Percentiles rank a stretch among this genome's conserved stretches.
Evolutionary conservation across 495 filamentous ascomycete genomes (phyloP).

Genomic region (Cladorrhinum samala): DNA sequence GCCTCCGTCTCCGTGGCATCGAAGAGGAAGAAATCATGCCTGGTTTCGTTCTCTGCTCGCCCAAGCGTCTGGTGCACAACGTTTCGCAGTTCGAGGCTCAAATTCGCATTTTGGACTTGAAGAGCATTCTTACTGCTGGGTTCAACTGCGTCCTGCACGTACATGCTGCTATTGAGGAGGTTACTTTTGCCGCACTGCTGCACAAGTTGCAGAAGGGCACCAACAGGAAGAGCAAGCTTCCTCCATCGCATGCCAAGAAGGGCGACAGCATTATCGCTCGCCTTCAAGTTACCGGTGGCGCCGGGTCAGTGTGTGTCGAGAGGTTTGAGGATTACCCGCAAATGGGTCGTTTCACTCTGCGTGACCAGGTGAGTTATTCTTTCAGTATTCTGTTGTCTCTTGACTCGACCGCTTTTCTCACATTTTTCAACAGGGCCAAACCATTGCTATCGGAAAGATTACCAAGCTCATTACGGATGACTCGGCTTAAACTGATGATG

Average conservation of each 20-base stretch:
- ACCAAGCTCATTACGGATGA: conserved; percentile 62
- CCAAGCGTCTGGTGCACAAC: conserved; percentile 84
- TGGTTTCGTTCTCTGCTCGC: conserved; percentile 91
- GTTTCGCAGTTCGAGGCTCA: conserved; percentile 91
- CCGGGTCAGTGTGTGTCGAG: conserved; percentile 86
- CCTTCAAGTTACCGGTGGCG: conserved; percentile 76
- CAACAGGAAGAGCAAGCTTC: conserved; percentile 83
- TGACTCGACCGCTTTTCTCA: conserved; percentile 9
- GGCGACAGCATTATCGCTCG: conserved; percentile 91
- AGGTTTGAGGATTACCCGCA: conserved; percentile 90
- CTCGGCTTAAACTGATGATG: conserved; percentile 14
- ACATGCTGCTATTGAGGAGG: conserved; percentile 90
- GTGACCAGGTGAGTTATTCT: conserved; percentile 66
- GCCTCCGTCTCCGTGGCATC: conserved; percentile 81
- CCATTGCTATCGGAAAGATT: conserved; percentile 94
- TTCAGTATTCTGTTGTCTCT: conserved; percentile 12
- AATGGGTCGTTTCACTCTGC: conserved; percentile 87
- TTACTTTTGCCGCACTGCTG: conserved; percentile 77
- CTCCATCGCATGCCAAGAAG: conserved; percentile 85
- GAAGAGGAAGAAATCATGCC: conserved; percentile 97
- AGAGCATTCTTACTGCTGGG: conserved; percentile 75
- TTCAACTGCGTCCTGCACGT: conserved; percentile 88
- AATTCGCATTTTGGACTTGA: conserved; percentile 90
- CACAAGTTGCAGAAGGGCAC: conserved; percentile 98
- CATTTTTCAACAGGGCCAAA: conserved; percentile 63